phyloP scores from a whole-genome alignment of 768 basidiomycete species.

The Rubroboletus pulcherrimus region DNA sequence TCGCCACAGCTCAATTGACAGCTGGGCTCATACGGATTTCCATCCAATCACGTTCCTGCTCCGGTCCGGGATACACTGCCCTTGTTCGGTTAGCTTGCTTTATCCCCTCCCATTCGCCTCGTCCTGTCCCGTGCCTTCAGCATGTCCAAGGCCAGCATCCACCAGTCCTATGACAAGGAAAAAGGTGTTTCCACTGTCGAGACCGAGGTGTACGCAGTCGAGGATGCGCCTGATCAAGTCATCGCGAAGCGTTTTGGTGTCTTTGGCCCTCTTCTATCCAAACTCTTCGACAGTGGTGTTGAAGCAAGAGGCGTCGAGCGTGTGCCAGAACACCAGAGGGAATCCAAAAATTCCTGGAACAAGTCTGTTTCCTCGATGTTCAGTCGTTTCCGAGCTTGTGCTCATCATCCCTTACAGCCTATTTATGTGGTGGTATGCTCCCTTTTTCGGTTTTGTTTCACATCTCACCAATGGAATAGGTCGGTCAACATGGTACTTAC shows the following conservation, averaged over 20 bases:
- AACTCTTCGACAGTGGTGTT: conserved; percentile 45
- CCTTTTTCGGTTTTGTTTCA: not conserved
- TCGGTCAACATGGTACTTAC: conserved; percentile 47
- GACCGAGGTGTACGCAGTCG: conserved; percentile 6
- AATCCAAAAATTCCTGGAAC: conserved; percentile 43
- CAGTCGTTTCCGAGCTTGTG: not conserved
- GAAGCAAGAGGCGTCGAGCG: conserved; percentile 55
- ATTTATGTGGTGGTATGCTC: conserved; percentile 42
- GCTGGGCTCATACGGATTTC: not conserved
- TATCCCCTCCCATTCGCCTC: not conserved
- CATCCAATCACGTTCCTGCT: not conserved
- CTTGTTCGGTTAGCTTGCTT: not conserved
- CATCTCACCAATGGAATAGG: conserved; percentile 22
- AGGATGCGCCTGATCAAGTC: conserved; percentile 27
- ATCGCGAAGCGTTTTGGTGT: conserved; percentile 30
- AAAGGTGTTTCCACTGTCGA: conserved; percentile 1
- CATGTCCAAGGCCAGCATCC: conserved; percentile 7
- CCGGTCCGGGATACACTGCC: not conserved
- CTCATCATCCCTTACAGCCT: conserved; percentile 28
- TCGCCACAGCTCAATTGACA: not conserved
- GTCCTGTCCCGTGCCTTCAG: not conserved
- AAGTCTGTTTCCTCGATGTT: conserved; percentile 29
- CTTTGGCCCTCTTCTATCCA: conserved; percentile 32
- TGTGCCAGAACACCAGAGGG: conserved; percentile 47
- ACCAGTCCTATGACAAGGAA: conserved; percentile 18